Evolutionary conservation across 352 stramenopile genomes (phyloP).

Genomic region (Phytophthora nicotianae): DNA sequence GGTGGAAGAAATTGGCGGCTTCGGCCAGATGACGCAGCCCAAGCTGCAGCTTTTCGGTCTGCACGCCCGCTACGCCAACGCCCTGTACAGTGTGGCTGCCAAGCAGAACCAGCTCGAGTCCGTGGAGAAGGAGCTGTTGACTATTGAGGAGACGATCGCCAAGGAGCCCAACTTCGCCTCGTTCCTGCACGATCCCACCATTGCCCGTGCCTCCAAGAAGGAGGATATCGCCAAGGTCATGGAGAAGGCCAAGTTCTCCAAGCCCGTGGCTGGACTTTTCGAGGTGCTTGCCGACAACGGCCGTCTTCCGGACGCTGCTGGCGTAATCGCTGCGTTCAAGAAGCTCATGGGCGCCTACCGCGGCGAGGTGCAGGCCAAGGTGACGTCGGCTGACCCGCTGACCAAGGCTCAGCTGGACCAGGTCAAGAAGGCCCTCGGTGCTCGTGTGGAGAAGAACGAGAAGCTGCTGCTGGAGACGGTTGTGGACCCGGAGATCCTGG

Average conservation of each 20-base stretch:
- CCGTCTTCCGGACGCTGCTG: conserved; percentile 88
- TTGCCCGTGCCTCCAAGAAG: conserved; percentile 94
- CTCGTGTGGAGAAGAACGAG: conserved; percentile 88
- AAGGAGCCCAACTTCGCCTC: conserved; percentile 90
- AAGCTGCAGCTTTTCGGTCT: conserved; percentile 97
- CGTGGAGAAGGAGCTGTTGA: conserved; percentile 91
- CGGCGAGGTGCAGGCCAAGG: conserved; percentile 95
- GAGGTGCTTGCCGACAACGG: conserved; percentile 97
- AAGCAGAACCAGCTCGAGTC: conserved; percentile 83
- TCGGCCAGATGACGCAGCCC: conserved; percentile 82
- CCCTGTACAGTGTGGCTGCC: conserved; percentile 95
- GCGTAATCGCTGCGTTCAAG: conserved; percentile 90
- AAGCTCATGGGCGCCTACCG: conserved; percentile 96
- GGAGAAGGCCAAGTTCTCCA: conserved; percentile 91
- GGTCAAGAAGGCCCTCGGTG: conserved; percentile 93
- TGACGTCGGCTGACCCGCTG: conserved; percentile 95
- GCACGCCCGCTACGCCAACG: conserved; percentile 97
- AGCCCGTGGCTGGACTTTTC: conserved; percentile 95
- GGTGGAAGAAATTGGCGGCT: conserved; percentile 72
- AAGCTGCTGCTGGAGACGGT: conserved; percentile 92
- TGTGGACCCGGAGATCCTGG: conserved; percentile 95
- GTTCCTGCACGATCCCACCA: conserved; percentile 97
- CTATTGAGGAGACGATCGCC: conserved; percentile 77
- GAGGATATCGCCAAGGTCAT: conserved; percentile 92
- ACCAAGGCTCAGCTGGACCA: conserved; percentile 92